A percentile compares a stretch with the other conserved stretches of the same genome.
Evolutionary conservation across 305 asterid species (phyloP).

Genomic region (Fraxinus sp.): DNA sequence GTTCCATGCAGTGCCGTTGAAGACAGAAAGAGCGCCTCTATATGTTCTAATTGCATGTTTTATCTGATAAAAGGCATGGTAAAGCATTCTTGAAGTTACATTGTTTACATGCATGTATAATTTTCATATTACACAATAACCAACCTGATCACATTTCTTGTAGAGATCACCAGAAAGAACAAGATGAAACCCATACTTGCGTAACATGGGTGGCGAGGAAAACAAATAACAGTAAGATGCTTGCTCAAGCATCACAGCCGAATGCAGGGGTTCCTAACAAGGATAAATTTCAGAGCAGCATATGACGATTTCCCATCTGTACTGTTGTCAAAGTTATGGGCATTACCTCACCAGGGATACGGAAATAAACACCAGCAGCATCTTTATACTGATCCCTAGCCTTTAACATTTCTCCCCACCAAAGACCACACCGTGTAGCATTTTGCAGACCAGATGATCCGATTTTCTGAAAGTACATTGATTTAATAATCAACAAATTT

Average conservation of each 20-base stretch:
- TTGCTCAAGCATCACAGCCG: conserved; percentile 99
- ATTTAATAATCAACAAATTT: conserved; percentile 20
- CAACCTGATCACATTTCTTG: conserved; percentile 91
- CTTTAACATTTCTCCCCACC: conserved; percentile 99
- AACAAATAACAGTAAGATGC: conserved; percentile 94
- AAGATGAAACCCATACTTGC: conserved; percentile 98
- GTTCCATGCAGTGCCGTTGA: conserved; percentile 85
- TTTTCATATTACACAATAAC: conserved; percentile 19
- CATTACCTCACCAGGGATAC: conserved; percentile 99
- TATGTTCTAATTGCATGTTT: conserved; percentile 97
- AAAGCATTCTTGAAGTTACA: conserved; percentile 29
- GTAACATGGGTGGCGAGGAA: conserved; percentile 72
- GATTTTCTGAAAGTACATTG: conserved; percentile 54
- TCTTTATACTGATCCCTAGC: conserved; percentile 84
- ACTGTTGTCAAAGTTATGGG: conserved; percentile 35
- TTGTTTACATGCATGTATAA: conserved; percentile 23
- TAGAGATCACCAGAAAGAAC: conserved; percentile 96
- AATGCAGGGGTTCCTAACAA: conserved; percentile 77
- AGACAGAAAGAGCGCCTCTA: conserved; percentile 81
- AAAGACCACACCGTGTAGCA: conserved; percentile 92
- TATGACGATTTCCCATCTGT: conserved; percentile 24
- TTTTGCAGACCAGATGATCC: conserved; percentile 72
- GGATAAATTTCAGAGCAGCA: conserved; percentile 43
- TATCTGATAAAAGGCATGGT: conserved; percentile 50
- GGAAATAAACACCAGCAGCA: conserved; percentile 89